A percentile compares a stretch with the other conserved stretches of the same genome.
Evolutionary conservation across 768 basidiomycete species (phyloP).

Genomic region (Suillus discolor): DNA sequence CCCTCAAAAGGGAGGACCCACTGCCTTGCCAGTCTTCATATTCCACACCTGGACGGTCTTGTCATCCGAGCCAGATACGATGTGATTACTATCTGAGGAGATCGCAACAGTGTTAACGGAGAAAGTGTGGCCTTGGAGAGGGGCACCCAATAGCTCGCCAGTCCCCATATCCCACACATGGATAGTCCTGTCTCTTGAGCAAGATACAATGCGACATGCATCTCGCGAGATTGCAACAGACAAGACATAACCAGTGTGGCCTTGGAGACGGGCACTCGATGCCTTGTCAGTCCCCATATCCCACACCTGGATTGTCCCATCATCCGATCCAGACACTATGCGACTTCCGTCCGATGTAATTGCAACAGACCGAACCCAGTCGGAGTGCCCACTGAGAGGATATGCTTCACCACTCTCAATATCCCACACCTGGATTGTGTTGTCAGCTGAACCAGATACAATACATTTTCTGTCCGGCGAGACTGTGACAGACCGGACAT

Average conservation of each 20-base stretch:
- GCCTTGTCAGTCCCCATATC: not conserved
- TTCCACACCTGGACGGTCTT: not conserved
- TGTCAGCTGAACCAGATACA: too few species aligned
- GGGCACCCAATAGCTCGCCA: not conserved
- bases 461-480: not conserved
- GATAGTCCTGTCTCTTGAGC: not conserved
- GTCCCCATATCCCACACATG: not conserved
- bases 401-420: not conserved
- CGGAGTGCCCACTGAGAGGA: too few species aligned
- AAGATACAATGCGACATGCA: too few species aligned
- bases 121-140: not conserved
- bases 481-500: not conserved
- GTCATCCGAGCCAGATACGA: not conserved
- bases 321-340: too few species aligned
- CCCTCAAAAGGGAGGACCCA: not conserved
- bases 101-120: not conserved
- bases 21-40: not conserved
- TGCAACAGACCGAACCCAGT: too few species aligned
- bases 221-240: too few species aligned
- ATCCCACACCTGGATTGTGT: not conserved
- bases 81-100: not conserved
- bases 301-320: not conserved
- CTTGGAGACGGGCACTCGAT: not conserved
- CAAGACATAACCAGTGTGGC: fast-evolving
- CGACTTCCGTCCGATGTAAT: too few species aligned